Percentiles rank a stretch among this genome's conserved stretches.
Evolutionary conservation across 2,329 filamentous ascomycete genomes (phyloP).

Genomic region (Xylaria polymorpha): DNA sequence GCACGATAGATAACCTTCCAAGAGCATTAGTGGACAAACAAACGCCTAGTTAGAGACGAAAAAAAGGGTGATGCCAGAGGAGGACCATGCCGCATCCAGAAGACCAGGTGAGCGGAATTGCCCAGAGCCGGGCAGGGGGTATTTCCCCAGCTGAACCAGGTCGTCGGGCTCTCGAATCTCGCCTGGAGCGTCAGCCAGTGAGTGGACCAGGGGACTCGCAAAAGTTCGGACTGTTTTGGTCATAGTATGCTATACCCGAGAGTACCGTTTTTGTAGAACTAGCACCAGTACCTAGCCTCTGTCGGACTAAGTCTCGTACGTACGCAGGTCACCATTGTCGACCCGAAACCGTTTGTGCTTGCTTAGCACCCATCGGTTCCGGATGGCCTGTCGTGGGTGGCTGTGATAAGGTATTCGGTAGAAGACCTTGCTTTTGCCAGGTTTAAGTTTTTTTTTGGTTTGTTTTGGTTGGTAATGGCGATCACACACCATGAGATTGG

Average conservation of each 20-base stretch:
- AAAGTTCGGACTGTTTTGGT: slow-evolving; percentile 15
- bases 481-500: not conserved
- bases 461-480: not conserved
- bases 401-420: slow-evolving; percentile 12
- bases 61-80: not conserved
- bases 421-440: slow-evolving; percentile 5
- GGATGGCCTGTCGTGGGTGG: slow-evolving; percentile 5
- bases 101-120: slow-evolving; percentile 27
- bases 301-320: slow-evolving; percentile 7
- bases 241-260: not conserved
- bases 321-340: slow-evolving; percentile 7
- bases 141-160: slow-evolving; percentile 37
- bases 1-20: slow-evolving; percentile 14
- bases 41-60: not conserved
- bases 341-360: slow-evolving; percentile 14
- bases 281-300: slow-evolving; percentile 7
- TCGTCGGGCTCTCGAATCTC: slow-evolving; percentile 34
- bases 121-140: slow-evolving; percentile 27
- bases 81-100: slow-evolving; percentile 27
- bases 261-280: not conserved
- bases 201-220: slow-evolving; percentile 11
- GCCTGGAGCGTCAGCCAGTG: slow-evolving; percentile 18
- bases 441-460: not conserved
- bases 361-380: slow-evolving; percentile 13
- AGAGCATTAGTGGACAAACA: slow-evolving; percentile 12